Evolutionary conservation across 257 asterid species (phyloP), one percentile per base, ranked within the genome.

Genomic region (Schizonepeta tenuifolia): DNA sequence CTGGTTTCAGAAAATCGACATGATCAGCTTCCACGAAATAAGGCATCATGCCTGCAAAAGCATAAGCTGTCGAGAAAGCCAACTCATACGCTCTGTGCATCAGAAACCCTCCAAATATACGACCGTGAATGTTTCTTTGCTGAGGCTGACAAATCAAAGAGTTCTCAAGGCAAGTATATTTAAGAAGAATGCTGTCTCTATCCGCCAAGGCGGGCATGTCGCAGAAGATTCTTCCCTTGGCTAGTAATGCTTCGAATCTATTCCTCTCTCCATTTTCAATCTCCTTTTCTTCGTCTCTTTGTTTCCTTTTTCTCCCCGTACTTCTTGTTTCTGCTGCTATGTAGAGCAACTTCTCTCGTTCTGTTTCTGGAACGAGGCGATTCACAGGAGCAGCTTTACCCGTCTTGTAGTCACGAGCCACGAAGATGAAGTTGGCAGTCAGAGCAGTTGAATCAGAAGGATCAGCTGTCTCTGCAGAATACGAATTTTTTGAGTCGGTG

Each of bases 201-300:
- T 93, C 90, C 4, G 96, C 96, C 77, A 91, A 78, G 12, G 98
- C 96, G 2, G 98, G 98, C 98, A 93, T 93, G 83, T 93, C 97
- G 66, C 97, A 89, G 75, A 93, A 89, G 73, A 91, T 84, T 64
- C 98, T 79, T 54, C 98, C 97, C 88, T 89, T 93, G 0, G 91
- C 88, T 64, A 93, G 84, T 58, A 85, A 71, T 28, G 82, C 82
- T 75, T 89, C 87, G 35, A 86, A 86, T 71, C 86, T 84, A 54
- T 86, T 77, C 47, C 56, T 43, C 81, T 79, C 95, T n/a, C 90
- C 92, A 65, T 85, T 89, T 76, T 81, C 90, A 55, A 78, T 67
- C 73, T 63, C 94, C 76, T 75, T 79, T 36, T 67, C 83, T 22
- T 78, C 82, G 15, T 73, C 83, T 67, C 71, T 77, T 26, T 75